These are phyloP conservation scores for Fusarium paranaense DNA, from an alignment of 2,329 filamentous ascomycete species.

Conservation along the genomic window DNA sequence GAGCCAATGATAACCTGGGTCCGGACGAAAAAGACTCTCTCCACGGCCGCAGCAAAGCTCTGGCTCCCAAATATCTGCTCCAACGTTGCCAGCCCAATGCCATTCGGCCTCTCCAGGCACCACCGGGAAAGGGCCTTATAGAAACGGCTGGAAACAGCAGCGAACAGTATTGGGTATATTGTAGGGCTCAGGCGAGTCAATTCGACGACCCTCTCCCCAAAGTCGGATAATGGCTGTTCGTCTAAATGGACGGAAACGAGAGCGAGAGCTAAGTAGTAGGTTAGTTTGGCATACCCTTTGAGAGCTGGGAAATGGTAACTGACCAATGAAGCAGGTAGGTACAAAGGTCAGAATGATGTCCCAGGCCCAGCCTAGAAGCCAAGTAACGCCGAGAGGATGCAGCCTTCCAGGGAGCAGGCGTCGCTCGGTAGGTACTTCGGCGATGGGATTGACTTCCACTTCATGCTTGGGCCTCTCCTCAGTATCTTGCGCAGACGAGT, in stretches of 20 bases:
- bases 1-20: background rate
- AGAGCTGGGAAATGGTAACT: background rate
- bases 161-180: background rate
- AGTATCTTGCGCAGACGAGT: background rate
- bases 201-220: background rate
- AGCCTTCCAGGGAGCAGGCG: background rate
- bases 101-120: background rate
- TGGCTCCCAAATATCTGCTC: background rate
- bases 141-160: background rate
- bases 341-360: background rate
- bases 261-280: background rate
- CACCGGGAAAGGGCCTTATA: background rate
- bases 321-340: background rate
- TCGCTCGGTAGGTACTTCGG: background rate
- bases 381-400: background rate
- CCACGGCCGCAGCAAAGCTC: background rate
- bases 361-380: background rate
- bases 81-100: background rate
- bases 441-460: background rate
- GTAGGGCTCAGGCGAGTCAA: background rate
- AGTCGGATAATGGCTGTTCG: background rate
- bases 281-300: background rate
- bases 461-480: background rate
- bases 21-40: background rate
- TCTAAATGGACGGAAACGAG: background rate